Conservation (phyloP, 2,329 filamentous ascomycete species). For the Phialophora macrospora region DNA sequence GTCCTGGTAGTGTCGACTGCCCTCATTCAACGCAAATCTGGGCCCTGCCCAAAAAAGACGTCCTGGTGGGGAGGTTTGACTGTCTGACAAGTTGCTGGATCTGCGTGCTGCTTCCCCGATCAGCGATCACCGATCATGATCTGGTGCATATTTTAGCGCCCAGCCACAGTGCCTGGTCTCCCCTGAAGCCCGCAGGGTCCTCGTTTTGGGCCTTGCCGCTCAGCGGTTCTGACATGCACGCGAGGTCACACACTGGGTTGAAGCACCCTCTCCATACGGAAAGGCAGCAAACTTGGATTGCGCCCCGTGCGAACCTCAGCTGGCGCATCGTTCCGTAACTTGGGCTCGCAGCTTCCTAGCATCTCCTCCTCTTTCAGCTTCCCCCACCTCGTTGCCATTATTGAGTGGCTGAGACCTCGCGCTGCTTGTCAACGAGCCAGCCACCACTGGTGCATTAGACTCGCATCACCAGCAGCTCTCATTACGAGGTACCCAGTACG, state of each 20-base stretch:
- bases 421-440: background rate
- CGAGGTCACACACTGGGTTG: slow-evolving; percentile 23
- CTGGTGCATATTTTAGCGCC: slow-evolving; percentile 23
- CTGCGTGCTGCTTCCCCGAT: slow-evolving; percentile 21
- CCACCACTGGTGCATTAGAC: background rate
- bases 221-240: slow-evolving; percentile 15
- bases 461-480: background rate
- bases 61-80: background rate
- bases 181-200: slow-evolving; percentile 1
- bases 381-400: too few species aligned
- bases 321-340: background rate
- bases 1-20: background rate
- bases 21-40: background rate
- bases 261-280: background rate
- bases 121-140: slow-evolving; percentile 27
- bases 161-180: slow-evolving; percentile 7
- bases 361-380: background rate
- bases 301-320: background rate
- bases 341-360: background rate
- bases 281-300: background rate
- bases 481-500: too few species aligned
- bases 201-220: slow-evolving; percentile 9
- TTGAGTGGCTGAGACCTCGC: background rate
- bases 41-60: background rate
- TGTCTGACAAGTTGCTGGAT: slow-evolving; percentile 11